Evolutionary conservation across 2,329 filamentous ascomycete genomes (phyloP), one percentile per base, ranked within the genome.

Genomic region (Aureobasidium mangrovei): DNA sequence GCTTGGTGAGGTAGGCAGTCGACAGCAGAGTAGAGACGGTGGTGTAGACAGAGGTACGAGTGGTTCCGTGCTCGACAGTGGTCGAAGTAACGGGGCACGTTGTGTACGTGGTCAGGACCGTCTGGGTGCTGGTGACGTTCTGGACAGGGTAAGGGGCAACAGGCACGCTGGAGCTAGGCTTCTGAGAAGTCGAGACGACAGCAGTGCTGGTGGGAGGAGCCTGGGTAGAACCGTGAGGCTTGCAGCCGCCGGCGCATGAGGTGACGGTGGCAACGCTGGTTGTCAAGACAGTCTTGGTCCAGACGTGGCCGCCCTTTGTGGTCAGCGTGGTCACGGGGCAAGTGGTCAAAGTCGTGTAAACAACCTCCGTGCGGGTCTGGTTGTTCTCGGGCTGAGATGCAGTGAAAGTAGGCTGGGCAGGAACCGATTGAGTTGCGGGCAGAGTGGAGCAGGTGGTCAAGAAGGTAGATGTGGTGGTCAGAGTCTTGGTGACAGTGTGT

Each of bases 401-500:
- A 39, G 58, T 58, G 61, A 58, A 62, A 57, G 59, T 18, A 18
- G 18, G 18, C 18, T 18, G 56, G 40, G 61, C 24, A 43, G 41
- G 18, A 24, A 31, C 48, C 27, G 48, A 36, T 7, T 39, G 35
- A 32, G 48, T 43, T 54, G 54, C 56, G 33, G 58, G 59, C 60
- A 58, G 61, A 57, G 59, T 18, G 18, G 18, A 18, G 18, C 18
- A 57, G 40, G 61, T 60, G 61, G 64, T 58, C 38, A 59, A 61
- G 28, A 62, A 54, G 44, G 58, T 61, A 36, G 60, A 61, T 29
- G 60, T 59, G 42, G 46, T 44, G 49, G 56, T 57, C 56, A 62
- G 56, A 42, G 60, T 61, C 58, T 59, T 62, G 42, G 62, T 62
- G 45, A 61, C 42, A 56, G 58, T 57, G 55, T 53, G 56, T 42